Percentiles rank a stretch among this genome's conserved stretches.
Conservation (phyloP, 2,329 filamentous ascomycete genomes). For the Calonectria hawksworthii region DNA sequence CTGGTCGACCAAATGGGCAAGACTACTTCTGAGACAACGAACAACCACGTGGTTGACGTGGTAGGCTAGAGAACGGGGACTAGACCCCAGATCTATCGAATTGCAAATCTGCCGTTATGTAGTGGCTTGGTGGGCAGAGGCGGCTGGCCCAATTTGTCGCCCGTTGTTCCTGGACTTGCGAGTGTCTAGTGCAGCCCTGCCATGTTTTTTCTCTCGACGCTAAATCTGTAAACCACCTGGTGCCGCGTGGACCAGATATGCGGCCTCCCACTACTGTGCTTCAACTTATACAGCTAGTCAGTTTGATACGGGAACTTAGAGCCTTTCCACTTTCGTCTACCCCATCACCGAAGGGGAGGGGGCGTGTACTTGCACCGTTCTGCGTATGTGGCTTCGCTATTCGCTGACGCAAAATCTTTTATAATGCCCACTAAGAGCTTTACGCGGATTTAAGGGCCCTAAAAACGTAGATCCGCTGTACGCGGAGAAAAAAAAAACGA, state of each 20-base stretch:
- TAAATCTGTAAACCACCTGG: neutral
- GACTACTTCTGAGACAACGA: neutral
- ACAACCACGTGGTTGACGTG: neutral
- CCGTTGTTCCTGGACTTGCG: neutral
- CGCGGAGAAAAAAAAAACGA: neutral
- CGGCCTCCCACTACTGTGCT: neutral
- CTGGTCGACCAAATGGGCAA: conserved; percentile 4
- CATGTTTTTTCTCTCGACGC: neutral
- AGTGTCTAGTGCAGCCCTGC: neutral
- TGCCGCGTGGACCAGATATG: neutral
- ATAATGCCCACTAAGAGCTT: neutral
- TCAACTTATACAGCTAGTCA: neutral
- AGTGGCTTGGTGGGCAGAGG: neutral
- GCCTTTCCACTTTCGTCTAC: neutral
- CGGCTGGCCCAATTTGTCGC: neutral
- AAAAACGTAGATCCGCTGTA: neutral
- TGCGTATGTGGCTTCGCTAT: neutral
- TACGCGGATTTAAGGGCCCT: neutral
- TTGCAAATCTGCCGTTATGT: neutral
- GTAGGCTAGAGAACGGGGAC: neutral
- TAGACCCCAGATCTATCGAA: neutral
- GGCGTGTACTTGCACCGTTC: neutral
- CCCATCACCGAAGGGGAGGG: neutral
- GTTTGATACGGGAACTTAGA: neutral
- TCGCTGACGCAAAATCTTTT: neutral